phyloP scores from a whole-genome alignment of 2,329 filamentous ascomycete genomes.

The Microsporum audouinii region DNA sequence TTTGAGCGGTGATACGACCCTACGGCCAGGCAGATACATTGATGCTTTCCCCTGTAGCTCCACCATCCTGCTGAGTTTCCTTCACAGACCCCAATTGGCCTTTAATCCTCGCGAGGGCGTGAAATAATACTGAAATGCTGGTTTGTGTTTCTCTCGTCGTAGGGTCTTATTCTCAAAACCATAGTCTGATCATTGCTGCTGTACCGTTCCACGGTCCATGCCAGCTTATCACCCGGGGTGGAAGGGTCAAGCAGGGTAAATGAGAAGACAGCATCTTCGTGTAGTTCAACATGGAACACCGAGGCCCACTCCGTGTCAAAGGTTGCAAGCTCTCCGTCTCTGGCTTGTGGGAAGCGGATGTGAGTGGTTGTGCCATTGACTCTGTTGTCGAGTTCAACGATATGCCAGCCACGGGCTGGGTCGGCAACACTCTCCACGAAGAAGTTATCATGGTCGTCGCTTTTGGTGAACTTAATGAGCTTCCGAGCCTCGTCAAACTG shows the following conservation, averaged over 20 bases:
- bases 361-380: neutral
- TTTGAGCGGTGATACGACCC: no score
- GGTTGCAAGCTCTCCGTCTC: conserved; percentile 1
- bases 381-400: neutral
- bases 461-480: conserved; percentile 2
- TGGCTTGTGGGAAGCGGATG: neutral
- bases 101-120: neutral
- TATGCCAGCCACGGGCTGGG: neutral
- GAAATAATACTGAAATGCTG: conserved; percentile 5
- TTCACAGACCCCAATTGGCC: neutral
- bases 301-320: neutral
- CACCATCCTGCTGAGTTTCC: neutral
- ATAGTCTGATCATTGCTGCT: neutral
- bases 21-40: no score
- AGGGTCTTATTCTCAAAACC: conserved; percentile 2
- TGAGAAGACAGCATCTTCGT: neutral
- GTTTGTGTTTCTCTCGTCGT: neutral
- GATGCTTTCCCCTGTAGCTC: no score
- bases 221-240: neutral
- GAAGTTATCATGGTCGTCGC: neutral
- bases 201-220: neutral
- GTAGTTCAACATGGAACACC: neutral
- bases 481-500: neutral
- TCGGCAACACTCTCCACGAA: neutral
- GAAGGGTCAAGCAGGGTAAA: neutral